These are phyloP conservation scores for Kernera saxatilis DNA, from an alignment of 345 rosid genomes.

Conservation along the genomic window DNA sequence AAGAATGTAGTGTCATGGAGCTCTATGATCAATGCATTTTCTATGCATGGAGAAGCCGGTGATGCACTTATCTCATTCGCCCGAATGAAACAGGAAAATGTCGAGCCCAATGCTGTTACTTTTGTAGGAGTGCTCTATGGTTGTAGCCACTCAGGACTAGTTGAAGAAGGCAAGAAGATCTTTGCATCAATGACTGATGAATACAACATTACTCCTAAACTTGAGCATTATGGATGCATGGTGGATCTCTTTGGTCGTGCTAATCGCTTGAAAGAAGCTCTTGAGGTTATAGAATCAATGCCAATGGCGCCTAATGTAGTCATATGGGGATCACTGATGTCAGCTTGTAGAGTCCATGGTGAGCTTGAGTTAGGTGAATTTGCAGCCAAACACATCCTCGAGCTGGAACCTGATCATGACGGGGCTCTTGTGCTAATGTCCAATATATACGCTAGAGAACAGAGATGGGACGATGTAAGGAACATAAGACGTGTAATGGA, in stretches of 20 bases:
- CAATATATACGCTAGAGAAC: slow-evolving; percentile 60
- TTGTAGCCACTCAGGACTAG: slow-evolving; percentile 60
- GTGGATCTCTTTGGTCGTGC: slow-evolving; percentile 57
- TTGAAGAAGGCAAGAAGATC: slow-evolving; percentile 48
- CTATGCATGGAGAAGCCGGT: slow-evolving; percentile 47
- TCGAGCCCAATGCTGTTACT: slow-evolving; percentile 42
- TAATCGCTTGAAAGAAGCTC: slow-evolving; percentile 43
- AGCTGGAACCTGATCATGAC: slow-evolving; percentile 50
- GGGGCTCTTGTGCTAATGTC: slow-evolving; percentile 67
- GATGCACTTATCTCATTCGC: slow-evolving; percentile 36
- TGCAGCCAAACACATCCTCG: slow-evolving; percentile 52
- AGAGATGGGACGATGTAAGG: slow-evolving; percentile 58
- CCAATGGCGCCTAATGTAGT: slow-evolving; percentile 47
- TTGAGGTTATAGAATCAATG: slow-evolving; percentile 45
- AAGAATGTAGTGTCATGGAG: slow-evolving; percentile 56
- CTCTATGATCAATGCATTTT: slow-evolving; percentile 50
- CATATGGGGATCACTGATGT: slow-evolving; percentile 71
- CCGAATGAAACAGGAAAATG: slow-evolving; percentile 40
- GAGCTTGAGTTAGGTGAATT: slow-evolving; percentile 52
- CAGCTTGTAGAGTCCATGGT: slow-evolving; percentile 51
- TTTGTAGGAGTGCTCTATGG: slow-evolving; percentile 50
- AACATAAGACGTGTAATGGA: slow-evolving; percentile 49
- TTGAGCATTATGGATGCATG: slow-evolving; percentile 64
- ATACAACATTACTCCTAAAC: slow-evolving; percentile 39
- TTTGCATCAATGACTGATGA: slow-evolving; percentile 47